phyloP scores from a whole-genome alignment of 768 basidiomycete species.

The Myochromella boudieri region DNA sequence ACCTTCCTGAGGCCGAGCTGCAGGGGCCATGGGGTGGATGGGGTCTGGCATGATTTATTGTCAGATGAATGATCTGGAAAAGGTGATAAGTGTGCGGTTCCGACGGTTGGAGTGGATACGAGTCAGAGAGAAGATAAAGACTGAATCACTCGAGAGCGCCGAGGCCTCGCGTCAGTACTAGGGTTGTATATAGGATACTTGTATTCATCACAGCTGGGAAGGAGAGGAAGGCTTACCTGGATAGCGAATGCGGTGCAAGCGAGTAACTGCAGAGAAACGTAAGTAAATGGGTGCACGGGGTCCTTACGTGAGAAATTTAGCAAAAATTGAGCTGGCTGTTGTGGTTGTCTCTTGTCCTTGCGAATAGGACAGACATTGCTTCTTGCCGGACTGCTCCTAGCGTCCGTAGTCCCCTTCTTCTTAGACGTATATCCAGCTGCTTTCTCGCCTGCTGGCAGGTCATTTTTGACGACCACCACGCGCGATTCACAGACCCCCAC shows the following conservation, averaged over 20 bases:
- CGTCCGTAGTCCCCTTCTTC: constrained; percentile 38
- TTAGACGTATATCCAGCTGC: constrained; percentile 56
- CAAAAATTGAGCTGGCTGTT: constrained; percentile 23
- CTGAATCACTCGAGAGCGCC: constrained; percentile 22
- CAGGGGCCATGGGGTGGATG: constrained; percentile 32
- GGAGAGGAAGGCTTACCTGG: not conserved
- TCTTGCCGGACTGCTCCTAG: constrained; percentile 43
- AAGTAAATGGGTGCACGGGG: constrained; percentile 18
- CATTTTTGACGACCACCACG: constrained; percentile 79
- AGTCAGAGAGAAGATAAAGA: constrained; percentile 33
- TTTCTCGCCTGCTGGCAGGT: constrained; percentile 90
- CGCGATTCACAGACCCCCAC: constrained; percentile 55
- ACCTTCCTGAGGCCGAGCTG: constrained; percentile 16
- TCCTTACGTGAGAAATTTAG: constrained; percentile 21
- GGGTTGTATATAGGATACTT: constrained; percentile 1
- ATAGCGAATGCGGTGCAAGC: not conserved
- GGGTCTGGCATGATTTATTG: constrained; percentile 25
- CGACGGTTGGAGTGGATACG: not conserved
- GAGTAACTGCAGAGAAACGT: not conserved
- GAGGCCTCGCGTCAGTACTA: constrained; percentile 12
- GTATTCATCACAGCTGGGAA: not conserved
- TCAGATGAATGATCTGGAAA: constrained; percentile 3
- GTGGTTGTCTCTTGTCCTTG: constrained; percentile 42
- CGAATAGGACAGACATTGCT: constrained; percentile 34
- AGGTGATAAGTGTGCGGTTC: constrained; percentile 4